phyloP scores from a whole-genome alignment of 2,329 filamentous ascomycete species.

The Endothia cerciana region DNA sequence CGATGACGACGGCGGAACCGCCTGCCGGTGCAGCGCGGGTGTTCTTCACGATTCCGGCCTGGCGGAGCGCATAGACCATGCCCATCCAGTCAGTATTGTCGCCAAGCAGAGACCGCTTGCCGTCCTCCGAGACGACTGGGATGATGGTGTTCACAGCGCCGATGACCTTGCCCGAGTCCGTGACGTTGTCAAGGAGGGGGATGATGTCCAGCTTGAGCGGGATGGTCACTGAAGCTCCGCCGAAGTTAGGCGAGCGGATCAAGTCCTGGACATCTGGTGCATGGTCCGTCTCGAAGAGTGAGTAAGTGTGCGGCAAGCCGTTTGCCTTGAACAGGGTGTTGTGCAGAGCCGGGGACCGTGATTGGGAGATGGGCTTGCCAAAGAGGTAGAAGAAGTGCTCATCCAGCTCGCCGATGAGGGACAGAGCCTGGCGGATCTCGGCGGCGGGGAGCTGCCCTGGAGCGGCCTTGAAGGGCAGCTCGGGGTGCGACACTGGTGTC shows the following conservation, averaged over 20 bases:
- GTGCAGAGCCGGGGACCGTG: slow-evolving; percentile 86
- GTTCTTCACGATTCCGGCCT: slow-evolving; percentile 61
- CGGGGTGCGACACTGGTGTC: slow-evolving; percentile 90
- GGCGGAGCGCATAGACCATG: slow-evolving; percentile 79
- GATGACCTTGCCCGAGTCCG: slow-evolving; percentile 77
- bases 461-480: slow-evolving; percentile 88
- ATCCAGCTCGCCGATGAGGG: slow-evolving; percentile 78
- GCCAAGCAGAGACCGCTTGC: slow-evolving; percentile 66
- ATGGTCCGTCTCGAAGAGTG: slow-evolving; percentile 72
- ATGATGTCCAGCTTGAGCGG: slow-evolving; percentile 92
- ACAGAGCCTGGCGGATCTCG: slow-evolving; percentile 80
- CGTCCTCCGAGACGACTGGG: slow-evolving; percentile 51
- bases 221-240: slow-evolving; percentile 93
- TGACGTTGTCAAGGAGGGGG: slow-evolving; percentile 76
- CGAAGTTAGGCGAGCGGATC: slow-evolving; percentile 76
- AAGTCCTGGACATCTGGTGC: slow-evolving; percentile 63
- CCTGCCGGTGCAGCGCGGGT: slow-evolving; percentile 46
- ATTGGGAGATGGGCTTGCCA: slow-evolving; percentile 80
- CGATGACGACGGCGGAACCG: slow-evolving; percentile 72
- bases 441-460: slow-evolving; percentile 90
- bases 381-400: slow-evolving; percentile 83
- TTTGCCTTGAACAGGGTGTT: slow-evolving; percentile 78
- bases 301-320: slow-evolving; percentile 86
- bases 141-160: slow-evolving; percentile 96
- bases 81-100: slow-evolving; percentile 97